Conservation (phyloP, 441 rosid genomes). For the Metrosideros polymorpha region DNA sequence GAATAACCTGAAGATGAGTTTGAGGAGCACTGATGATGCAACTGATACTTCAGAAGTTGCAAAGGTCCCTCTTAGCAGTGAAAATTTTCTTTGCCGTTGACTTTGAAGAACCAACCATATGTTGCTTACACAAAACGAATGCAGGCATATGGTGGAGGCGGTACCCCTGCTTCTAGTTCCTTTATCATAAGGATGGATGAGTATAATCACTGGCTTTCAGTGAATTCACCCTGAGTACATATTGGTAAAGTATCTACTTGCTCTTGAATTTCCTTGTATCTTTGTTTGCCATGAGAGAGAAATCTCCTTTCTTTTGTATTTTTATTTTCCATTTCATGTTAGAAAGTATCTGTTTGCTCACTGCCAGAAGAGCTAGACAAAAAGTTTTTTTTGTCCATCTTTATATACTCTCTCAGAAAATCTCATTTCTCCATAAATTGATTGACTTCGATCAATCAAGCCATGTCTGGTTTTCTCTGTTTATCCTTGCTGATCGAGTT, state of each 20-base stretch:
- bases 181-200: constrained; percentile 83
- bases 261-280: neutral
- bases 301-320: neutral
- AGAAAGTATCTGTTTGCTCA: neutral
- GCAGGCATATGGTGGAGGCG: constrained; percentile 87
- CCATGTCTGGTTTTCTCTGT: neutral
- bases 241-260: neutral
- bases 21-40: constrained; percentile 52
- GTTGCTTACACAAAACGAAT: constrained; percentile 2
- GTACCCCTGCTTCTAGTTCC: constrained; percentile 56
- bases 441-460: neutral
- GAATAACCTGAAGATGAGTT: constrained; percentile 64
- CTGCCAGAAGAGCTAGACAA: neutral
- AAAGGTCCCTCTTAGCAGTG: constrained; percentile 35
- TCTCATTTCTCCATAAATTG: neutral
- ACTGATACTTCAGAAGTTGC: constrained; percentile 72
- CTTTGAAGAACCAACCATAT: neutral
- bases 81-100: neutral
- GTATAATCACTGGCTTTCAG: constrained; percentile 55
- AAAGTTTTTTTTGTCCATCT: neutral
- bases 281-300: neutral
- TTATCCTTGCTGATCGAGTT: neutral
- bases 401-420: neutral
- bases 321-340: neutral
- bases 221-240: neutral